Evolutionary conservation across 2,329 filamentous ascomycete genomes (phyloP).

Genomic region (Calonectria naviculata): DNA sequence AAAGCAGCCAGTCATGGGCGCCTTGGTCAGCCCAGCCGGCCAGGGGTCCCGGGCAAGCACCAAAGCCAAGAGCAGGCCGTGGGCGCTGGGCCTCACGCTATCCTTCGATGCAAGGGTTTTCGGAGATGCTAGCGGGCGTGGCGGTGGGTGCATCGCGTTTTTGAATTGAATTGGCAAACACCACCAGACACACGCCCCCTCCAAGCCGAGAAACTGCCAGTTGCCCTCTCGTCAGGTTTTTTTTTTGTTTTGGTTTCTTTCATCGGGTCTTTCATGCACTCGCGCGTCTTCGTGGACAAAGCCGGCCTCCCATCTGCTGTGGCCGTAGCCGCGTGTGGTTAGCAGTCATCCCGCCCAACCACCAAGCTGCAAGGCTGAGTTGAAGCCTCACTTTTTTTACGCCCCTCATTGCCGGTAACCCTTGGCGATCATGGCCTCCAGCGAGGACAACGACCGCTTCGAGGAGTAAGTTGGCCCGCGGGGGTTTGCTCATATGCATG

Average conservation of each 20-base stretch:
- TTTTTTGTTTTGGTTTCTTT: not conserved
- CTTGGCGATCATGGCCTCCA: not conserved
- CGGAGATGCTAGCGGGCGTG: slow-evolving; percentile 2
- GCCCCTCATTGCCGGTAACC: not conserved
- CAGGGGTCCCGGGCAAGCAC: not conserved
- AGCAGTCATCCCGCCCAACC: not conserved
- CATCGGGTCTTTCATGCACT: too few species aligned
- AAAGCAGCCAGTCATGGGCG: slow-evolving; percentile 7
- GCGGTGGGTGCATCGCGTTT: not conserved
- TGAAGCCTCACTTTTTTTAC: not conserved
- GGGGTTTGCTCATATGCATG: too few species aligned
- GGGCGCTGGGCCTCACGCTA: not conserved
- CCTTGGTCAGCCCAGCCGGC: not conserved
- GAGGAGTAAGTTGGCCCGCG: slow-evolving; percentile 29
- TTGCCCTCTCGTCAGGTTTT: not conserved
- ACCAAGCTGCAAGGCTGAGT: not conserved
- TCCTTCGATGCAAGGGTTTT: not conserved
- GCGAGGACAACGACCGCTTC: slow-evolving; percentile 19
- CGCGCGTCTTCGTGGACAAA: too few species aligned
- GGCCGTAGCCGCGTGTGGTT: not conserved
- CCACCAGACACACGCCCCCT: slow-evolving; percentile 2
- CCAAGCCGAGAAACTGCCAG: not conserved
- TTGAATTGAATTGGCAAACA: slow-evolving; percentile 3
- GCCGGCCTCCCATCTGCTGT: not conserved
- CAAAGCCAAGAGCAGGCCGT: not conserved